Evolutionary conservation across 2,329 filamentous ascomycete genomes (phyloP).

Genomic region (Trichophyton mentagrophytes): DNA sequence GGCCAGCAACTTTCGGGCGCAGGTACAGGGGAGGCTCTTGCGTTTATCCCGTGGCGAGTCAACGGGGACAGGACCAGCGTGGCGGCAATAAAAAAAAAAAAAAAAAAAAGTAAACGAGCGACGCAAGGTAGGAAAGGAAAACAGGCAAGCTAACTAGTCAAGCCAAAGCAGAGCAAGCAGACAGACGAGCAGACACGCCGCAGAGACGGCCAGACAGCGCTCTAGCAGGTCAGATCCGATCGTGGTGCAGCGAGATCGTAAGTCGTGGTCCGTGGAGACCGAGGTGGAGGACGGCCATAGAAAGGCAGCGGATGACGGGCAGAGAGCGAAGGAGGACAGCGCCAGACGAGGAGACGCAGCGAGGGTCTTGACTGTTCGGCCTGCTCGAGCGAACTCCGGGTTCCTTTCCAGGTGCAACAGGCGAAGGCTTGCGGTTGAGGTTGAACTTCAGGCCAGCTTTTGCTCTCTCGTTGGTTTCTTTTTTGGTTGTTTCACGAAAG

Average conservation of each 20-base stretch:
- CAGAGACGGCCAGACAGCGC: neutral
- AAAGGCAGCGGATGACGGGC: neutral
- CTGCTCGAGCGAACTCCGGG: neutral
- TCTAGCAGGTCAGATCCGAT: neutral
- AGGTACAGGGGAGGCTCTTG: neutral
- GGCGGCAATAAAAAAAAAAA: neutral
- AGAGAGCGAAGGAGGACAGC: neutral
- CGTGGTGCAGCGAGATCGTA: neutral
- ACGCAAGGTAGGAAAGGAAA: neutral
- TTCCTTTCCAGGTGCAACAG: neutral
- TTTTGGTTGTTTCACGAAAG: constrained; percentile 2
- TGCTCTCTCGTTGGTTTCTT: neutral
- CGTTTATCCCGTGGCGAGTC: neutral
- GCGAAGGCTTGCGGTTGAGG: neutral
- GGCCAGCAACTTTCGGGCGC: constrained; percentile 3
- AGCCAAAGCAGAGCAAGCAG: neutral
- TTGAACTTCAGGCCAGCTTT: constrained; percentile 2
- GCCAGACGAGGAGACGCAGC: neutral
- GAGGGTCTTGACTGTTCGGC: neutral
- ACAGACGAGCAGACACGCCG: neutral
- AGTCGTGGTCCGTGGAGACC: neutral
- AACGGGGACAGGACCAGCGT: neutral
- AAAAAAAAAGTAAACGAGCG: neutral
- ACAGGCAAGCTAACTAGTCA: neutral
- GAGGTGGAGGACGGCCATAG: constrained; percentile 5